phyloP scores from a whole-genome alignment of 768 basidiomycete species.

The Mycena epipterygia region DNA sequence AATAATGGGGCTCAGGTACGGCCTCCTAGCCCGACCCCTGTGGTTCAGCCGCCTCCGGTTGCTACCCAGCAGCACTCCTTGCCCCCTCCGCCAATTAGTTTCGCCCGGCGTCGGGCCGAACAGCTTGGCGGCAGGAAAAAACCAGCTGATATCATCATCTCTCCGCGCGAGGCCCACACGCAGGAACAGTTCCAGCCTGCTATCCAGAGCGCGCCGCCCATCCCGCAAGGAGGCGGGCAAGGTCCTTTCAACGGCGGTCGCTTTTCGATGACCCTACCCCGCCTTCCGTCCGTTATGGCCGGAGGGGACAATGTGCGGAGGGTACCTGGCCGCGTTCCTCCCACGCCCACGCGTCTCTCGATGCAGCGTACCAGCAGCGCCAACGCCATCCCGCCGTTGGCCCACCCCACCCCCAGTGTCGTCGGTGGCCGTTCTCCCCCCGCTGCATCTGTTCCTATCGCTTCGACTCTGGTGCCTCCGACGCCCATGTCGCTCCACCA shows the following conservation, averaged over 20 bases:
- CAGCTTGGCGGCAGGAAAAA: slow-evolving; percentile 78
- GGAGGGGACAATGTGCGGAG: slow-evolving; percentile 60
- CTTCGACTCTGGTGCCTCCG: slow-evolving; percentile 73
- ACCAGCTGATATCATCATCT: slow-evolving; percentile 85
- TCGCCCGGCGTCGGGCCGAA: slow-evolving; percentile 80
- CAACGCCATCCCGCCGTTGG: slow-evolving; percentile 14
- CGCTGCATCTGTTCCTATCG: slow-evolving; percentile 76
- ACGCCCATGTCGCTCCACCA: slow-evolving; percentile 78
- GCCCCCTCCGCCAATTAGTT: slow-evolving; percentile 81
- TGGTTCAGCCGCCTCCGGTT: slow-evolving; percentile 43
- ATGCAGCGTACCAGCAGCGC: slow-evolving; percentile 53
- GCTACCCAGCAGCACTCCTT: slow-evolving; percentile 58
- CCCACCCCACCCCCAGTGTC: slow-evolving; percentile 33
- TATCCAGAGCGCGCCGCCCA: slow-evolving; percentile 84
- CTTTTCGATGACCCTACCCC: slow-evolving; percentile 76
- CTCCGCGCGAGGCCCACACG: slow-evolving; percentile 70
- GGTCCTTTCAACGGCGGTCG: slow-evolving; percentile 57
- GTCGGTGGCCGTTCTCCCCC: slow-evolving; percentile 61
- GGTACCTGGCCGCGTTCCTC: slow-evolving; percentile 74
- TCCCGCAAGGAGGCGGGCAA: slow-evolving; percentile 64
- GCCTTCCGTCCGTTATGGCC: slow-evolving; percentile 66
- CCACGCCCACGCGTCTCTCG: slow-evolving; percentile 76
- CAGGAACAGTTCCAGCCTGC: slow-evolving; percentile 71
- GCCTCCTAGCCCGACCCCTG: slow-evolving; percentile 39
- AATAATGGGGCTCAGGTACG: slow-evolving; percentile 39